Conservation (phyloP, 2,329 filamentous ascomycete species). For the Xylariales sp. region DNA sequence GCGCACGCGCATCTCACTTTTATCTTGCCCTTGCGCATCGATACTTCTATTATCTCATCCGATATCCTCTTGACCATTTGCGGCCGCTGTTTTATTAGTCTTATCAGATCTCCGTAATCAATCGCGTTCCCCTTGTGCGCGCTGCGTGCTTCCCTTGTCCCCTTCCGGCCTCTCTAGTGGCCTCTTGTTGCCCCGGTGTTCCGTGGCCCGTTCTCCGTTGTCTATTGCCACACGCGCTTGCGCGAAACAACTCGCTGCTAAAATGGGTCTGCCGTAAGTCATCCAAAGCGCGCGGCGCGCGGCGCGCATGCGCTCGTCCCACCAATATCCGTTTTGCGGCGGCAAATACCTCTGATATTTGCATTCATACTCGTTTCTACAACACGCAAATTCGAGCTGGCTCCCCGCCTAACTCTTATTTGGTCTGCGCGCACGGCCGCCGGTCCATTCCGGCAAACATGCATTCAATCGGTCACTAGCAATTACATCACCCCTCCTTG, state of each 20-base stretch:
- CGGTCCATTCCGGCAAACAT: conserved; percentile 6
- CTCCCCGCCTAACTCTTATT: background rate
- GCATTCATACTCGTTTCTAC: conserved; percentile 9
- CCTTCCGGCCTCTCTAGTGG: conserved; percentile 11
- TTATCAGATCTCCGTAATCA: background rate
- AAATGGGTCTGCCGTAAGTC: conserved; percentile 64
- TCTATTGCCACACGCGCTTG: conserved; percentile 23
- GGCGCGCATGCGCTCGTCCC: conserved; percentile 32
- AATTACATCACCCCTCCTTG: conserved; percentile 1
- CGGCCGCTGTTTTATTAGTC: background rate
- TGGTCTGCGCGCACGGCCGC: background rate
- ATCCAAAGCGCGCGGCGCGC: conserved; percentile 39
- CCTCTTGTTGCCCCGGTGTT: conserved; percentile 18
- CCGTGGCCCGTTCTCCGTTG: conserved; percentile 4
- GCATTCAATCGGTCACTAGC: conserved; percentile 6
- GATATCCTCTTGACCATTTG: background rate
- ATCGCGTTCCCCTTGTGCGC: background rate
- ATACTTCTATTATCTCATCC: background rate
- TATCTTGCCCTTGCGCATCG: conserved; percentile 8
- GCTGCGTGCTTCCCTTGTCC: conserved; percentile 16
- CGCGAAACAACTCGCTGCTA: conserved; percentile 39
- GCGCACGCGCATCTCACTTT: background rate
- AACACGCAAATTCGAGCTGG: background rate
- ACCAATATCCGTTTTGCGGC: background rate
- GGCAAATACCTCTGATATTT: conserved; percentile 11